These are phyloP conservation scores for Epithele typhae DNA, from an alignment of 768 basidiomycete species.

Conservation along the genomic window DNA sequence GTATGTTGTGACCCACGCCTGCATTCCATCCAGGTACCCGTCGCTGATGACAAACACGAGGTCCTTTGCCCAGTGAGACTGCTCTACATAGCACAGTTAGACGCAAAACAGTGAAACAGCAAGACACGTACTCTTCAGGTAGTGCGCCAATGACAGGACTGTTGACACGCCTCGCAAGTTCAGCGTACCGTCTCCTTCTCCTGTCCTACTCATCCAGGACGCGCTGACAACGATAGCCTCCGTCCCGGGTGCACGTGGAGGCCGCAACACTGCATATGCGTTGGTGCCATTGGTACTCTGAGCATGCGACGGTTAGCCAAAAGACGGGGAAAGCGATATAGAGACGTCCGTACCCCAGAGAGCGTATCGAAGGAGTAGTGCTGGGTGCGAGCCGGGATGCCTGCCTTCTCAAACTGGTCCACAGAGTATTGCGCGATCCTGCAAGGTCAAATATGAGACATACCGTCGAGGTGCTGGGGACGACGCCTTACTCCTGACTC, in stretches of 20 bases:
- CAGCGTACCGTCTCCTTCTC: conserved; percentile 50
- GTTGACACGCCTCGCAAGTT: conserved; percentile 87
- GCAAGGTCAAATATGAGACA: not conserved
- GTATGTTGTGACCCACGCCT: conserved; percentile 87
- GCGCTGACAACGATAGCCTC: conserved; percentile 93
- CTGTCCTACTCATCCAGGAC: conserved; percentile 75
- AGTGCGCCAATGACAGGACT: conserved; percentile 80
- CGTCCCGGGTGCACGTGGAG: conserved; percentile 88
- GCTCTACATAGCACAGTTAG: conserved; percentile 40
- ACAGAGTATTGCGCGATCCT: conserved; percentile 66
- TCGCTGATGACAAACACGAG: conserved; percentile 88
- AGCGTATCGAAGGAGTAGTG: conserved; percentile 54
- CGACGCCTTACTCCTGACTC: conserved; percentile 58
- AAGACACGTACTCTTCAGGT: conserved; percentile 63
- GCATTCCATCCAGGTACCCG: conserved; percentile 85
- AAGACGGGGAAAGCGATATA: no score
- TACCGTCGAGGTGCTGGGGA: not conserved
- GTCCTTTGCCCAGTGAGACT: conserved; percentile 94
- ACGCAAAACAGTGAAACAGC: not conserved
- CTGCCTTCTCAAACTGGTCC: conserved; percentile 67
- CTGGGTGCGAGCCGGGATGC: conserved; percentile 68
- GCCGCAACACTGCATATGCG: conserved; percentile 74
- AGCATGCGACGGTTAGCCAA: no score
- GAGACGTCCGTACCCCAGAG: conserved; percentile 40
- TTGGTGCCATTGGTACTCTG: conserved; percentile 67